Base-by-base conservation (phyloP, 2,329 filamentous ascomycete genomes). In the Epichloe baconii region DNA sequence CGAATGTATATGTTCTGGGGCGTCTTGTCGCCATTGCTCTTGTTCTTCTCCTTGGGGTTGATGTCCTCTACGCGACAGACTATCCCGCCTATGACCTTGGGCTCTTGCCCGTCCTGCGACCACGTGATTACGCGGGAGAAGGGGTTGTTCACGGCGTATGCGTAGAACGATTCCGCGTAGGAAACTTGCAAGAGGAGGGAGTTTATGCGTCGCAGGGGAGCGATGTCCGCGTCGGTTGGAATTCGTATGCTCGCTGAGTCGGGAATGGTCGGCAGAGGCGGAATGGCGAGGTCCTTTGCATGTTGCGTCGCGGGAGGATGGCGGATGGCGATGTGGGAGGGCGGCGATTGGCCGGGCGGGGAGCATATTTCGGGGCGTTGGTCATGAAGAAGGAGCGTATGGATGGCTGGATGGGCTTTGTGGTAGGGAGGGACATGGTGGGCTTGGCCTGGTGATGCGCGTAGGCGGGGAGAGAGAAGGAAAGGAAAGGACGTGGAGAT, bases 151-250 rank as follows among this genome's bases (percentile, higher is more conserved):
- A 70, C 60, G 11, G 75, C 72, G 54, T 79, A 70, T 52, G 76
- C 66, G 71, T 83, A 85, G 68, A 85, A 85, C 46, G 71, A 71
- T 62, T 84, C 80, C 3, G 78, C 74, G 63, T 85, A 85, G 63
- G 71, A 69, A 53, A 85, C 77, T 47, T 77, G 79, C 1, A 85
- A 77, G 49, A 85, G 74, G 48, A 85, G 74, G 44, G 77, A 69
- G 65, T 83, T 83, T 64, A 85, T 82, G 58, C 80, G 77, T 40
- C 78, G 78, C 5, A 85, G 71, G 44, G 78, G 72, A 52, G 76
- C 68, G 52, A 83, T 66, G 64, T 84, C 78, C 44, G 67, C 60
- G 44, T 70, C 64, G 1, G 68, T 66, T 49, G 82, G 66, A 49
- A 69, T 68, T 5, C 74, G 72, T 60, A 84, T 78, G 52, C 67